Evolutionary conservation across 768 basidiomycete genomes (phyloP), one percentile per base, ranked within the genome.

Genomic region (Obba rivulosa): DNA sequence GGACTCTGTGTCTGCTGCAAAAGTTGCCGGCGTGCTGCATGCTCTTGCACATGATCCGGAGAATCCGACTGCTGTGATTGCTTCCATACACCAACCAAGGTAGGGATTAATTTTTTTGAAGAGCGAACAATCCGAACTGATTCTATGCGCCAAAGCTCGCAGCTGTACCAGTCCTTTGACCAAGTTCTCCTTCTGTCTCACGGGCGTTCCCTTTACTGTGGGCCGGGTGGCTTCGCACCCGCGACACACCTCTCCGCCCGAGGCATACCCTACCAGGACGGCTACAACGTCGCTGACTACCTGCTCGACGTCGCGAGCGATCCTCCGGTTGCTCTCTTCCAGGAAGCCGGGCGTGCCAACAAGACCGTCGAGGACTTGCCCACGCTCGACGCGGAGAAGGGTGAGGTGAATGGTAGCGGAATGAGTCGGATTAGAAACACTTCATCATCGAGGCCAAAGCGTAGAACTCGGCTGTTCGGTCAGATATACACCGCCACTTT

Each of bases 281-380:
- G 90, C 0, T 93, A 94, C 69, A 96, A 96, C 57, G 78, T 94
- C 16, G 92, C 94, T 0, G 94, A 97, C 62, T 89, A 94, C 59
- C 76, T 96, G 10, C 74, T 97, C 18, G 93, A 96, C 55, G 76
- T 97, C 44, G 92, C 92, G 1, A 85, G 80, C 57, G 79, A 80
- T 42, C 74, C 80, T 1, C 77, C 80, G 13, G 67, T 73, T 7
- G 65, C 63, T 24, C 62, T 80, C 1, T 78, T 80, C 70, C 68
- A 64, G 16, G 22, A 48, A 21, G 46, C 20, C 5, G 35, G 24
- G 37, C 24, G 46, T 8, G 39, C 4, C 25, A 34, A 25, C 18
- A 45, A 45, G 41, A 42, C 10, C 8, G 23, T 31, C 13, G 28
- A 31, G 28, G 28, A 34, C 22, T 9, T 14, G 7, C 45, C 21